Conservation (phyloP, 1,139 yeast species). For the Protomyces macrosporus region DNA sequence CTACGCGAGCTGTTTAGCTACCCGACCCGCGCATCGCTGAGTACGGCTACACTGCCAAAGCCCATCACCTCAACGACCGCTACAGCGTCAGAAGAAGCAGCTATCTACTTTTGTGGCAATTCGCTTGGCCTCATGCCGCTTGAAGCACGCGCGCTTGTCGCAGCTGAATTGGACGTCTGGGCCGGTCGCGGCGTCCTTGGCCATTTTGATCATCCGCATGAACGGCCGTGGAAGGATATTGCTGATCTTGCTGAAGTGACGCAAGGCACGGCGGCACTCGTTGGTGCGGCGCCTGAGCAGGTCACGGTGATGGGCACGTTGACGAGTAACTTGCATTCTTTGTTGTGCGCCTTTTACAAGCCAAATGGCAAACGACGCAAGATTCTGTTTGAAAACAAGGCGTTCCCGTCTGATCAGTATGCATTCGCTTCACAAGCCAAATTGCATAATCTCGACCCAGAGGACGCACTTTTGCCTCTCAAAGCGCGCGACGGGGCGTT, state of each 20-base stretch:
- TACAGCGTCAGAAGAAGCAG: not conserved
- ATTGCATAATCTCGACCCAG: constrained; percentile 55
- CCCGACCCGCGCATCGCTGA: constrained; percentile 2
- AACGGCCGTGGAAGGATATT: constrained; percentile 68
- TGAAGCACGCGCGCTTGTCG: constrained; percentile 53
- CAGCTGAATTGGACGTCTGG: constrained; percentile 77
- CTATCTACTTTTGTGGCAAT: constrained; percentile 76
- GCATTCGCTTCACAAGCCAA: constrained; percentile 71
- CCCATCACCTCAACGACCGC: not conserved
- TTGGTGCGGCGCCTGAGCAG: constrained; percentile 68
- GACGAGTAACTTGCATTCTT: constrained; percentile 72
- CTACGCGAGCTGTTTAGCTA: not conserved
- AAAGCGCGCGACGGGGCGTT: constrained; percentile 55
- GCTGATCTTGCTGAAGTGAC: constrained; percentile 59
- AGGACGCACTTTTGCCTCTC: constrained; percentile 59
- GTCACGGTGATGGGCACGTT: constrained; percentile 85
- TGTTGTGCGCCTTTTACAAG: constrained; percentile 66
- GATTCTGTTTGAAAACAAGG: constrained; percentile 75
- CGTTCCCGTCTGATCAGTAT: constrained; percentile 87
- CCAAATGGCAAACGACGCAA: constrained; percentile 55
- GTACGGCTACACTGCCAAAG: not conserved
- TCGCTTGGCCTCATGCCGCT: constrained; percentile 86
- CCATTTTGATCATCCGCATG: constrained; percentile 57
- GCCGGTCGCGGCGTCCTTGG: constrained; percentile 70
- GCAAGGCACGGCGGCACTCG: constrained; percentile 62